Conservation (phyloP, 495 filamentous ascomycete species). For the Penicillium longicatenatum region DNA sequence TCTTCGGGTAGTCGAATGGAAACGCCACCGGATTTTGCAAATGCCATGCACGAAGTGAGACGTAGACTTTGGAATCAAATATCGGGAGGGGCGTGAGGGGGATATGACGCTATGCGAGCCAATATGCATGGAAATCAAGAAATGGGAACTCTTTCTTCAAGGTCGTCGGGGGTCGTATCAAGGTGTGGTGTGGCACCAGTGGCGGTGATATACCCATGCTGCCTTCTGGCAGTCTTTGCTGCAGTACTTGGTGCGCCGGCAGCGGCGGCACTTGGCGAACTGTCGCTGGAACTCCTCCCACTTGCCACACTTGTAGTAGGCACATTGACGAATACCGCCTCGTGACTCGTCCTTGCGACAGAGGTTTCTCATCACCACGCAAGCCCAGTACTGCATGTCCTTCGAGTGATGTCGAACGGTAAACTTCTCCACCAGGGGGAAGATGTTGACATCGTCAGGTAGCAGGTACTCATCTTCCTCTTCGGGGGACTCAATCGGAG, state of each 20-base stretch:
- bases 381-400: slow-evolving; percentile 99
- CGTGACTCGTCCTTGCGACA: slow-evolving; percentile 95
- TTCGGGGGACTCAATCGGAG: slow-evolving; percentile 55
- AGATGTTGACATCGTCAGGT: slow-evolving; percentile 95
- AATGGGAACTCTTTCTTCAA: slow-evolving; percentile 26
- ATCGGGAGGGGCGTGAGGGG: slow-evolving; percentile 27
- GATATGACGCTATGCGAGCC: slow-evolving; percentile 50
- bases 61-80: slow-evolving; percentile 33
- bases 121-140: slow-evolving; percentile 46
- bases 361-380: slow-evolving; percentile 97
- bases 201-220: slow-evolving; percentile 95
- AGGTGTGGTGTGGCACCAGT: slow-evolving; percentile 87
- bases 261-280: slow-evolving; percentile 96
- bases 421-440: slow-evolving; percentile 97
- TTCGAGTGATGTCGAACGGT: slow-evolving; percentile 90
- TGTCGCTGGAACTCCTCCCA: slow-evolving; percentile 96
- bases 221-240: slow-evolving; percentile 99
- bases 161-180: slow-evolving; percentile 41
- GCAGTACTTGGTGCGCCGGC: slow-evolving; percentile 97
- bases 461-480: slow-evolving; percentile 88
- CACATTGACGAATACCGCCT: slow-evolving; percentile 94
- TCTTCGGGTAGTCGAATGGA: slow-evolving; percentile 41
- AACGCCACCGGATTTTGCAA: slow-evolving; percentile 46
- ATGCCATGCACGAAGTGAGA: slow-evolving; percentile 46
- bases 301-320: slow-evolving; percentile 95